Conservation (phyloP, 2,329 filamentous ascomycete species). For the Alternaria brassicae region DNA sequence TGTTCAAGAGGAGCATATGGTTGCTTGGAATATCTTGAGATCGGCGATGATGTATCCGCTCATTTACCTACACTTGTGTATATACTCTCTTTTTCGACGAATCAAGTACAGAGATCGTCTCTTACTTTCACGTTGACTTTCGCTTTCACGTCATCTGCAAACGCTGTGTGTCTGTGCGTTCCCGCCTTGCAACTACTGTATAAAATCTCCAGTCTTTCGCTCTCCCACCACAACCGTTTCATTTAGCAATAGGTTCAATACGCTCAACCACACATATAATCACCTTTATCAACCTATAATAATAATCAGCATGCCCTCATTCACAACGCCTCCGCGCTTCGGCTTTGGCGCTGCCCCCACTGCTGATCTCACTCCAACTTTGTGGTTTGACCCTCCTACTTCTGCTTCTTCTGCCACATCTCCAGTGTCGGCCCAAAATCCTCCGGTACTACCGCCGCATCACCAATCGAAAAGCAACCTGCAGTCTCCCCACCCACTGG, state of each 20-base stretch:
- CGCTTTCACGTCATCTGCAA: background rate
- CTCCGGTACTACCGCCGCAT: background rate
- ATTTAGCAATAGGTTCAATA: background rate
- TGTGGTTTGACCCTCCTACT: background rate
- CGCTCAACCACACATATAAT: background rate
- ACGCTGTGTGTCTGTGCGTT: background rate
- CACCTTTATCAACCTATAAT: background rate
- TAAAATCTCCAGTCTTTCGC: background rate
- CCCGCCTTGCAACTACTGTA: background rate
- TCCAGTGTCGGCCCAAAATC: background rate
- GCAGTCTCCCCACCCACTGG: background rate
- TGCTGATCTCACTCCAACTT: background rate
- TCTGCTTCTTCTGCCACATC: background rate
- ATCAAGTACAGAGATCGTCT: background rate
- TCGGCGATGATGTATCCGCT: background rate
- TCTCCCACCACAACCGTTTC: background rate
- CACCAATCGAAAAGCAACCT: background rate
- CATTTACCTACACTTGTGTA: conserved; percentile 1
- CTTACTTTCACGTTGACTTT: background rate
- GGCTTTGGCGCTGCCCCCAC: background rate
- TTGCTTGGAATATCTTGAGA: background rate
- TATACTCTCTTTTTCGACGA: background rate
- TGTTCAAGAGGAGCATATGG: background rate
- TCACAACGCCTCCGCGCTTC: background rate
- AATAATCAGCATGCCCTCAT: background rate